A percentile compares a stretch with the other conserved stretches of the same genome.
Conservation (phyloP, 2,329 filamentous ascomycete species). For the Pseudocercospora crystallina region DNA sequence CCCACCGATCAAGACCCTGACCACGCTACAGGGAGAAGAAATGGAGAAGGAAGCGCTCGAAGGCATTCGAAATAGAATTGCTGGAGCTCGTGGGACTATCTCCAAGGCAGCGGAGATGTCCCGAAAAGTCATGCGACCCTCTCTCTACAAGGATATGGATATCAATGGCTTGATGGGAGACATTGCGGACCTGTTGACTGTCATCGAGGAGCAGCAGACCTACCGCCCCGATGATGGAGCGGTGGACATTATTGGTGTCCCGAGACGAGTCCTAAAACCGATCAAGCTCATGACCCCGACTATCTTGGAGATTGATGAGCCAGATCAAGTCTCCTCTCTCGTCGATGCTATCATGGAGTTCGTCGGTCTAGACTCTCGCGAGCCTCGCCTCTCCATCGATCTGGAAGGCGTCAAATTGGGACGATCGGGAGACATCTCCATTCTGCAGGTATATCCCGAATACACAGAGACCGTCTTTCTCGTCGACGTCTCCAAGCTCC, state of each 20-base stretch:
- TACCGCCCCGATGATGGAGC: too few species aligned
- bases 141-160: neutral
- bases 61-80: too few species aligned
- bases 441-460: neutral
- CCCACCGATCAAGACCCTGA: too few species aligned
- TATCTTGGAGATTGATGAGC: neutral
- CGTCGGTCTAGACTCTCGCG: neutral
- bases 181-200: neutral
- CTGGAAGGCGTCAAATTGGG: neutral
- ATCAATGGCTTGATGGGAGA: neutral
- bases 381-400: neutral
- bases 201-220: neutral
- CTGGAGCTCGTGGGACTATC: too few species aligned
- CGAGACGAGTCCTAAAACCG: neutral
- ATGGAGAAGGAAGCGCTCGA: too few species aligned
- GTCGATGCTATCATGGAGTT: neutral
- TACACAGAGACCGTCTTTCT: conserved; percentile 37
- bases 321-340: neutral
- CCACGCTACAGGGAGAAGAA: too few species aligned
- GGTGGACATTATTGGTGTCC: neutral
- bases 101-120: too few species aligned
- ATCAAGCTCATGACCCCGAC: neutral
- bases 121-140: neutral
- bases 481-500: conserved; percentile 47
- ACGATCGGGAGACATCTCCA: neutral